Base-by-base conservation (phyloP, 805 yeast genomes). In the Saccharomycopsis olivae region DNA sequence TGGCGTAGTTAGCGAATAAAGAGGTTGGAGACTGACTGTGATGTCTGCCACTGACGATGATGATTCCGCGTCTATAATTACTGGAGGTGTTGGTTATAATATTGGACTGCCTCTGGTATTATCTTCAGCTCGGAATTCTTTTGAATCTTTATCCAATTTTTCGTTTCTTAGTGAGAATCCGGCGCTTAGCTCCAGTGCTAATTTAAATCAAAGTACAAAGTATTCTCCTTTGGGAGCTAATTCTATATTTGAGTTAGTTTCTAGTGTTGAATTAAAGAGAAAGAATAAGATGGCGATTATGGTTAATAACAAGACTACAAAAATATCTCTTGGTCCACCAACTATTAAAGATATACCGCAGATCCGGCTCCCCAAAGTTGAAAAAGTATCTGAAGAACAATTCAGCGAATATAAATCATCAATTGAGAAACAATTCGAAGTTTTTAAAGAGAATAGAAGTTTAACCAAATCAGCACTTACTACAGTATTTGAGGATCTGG, bases 271-370 rank as follows among this genome's bases (percentile, higher is more conserved):
- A 53, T 59, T 67, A 39, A 49, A 54, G 45, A 48, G 66, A 44
- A 44, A 39, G 55, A 52, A 35, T 54, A 59, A 40, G 51, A 51
- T 49, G 53, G 49, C 40, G 56, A 13, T 49, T 16, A 43, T 54
- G 16, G 48, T 53, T 10, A 47, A 42, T 14, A 57, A 60, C 37
- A 56, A 61, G 9, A 66, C 74, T 0, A 55, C 62, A 5, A 67
- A 67, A 8, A 56, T 71, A 24, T 69, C 68, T 48, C 53, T 80
- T 19, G 63, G 64, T 30, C 69, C 74, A 5, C 97, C 98, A 0
- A 79, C 95, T 0, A 64, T 71, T 1, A 68, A 69, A 36, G 97
- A 92, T 52, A 89, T 89, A 9, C 95, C 96, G 0, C 86, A 79
- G 18, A 78, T 86, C 9, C 75, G 70, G 35, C 62, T 89, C 29